Evolutionary conservation across 345 rosid genomes (phyloP).

Genomic region (Acer yangbiense): DNA sequence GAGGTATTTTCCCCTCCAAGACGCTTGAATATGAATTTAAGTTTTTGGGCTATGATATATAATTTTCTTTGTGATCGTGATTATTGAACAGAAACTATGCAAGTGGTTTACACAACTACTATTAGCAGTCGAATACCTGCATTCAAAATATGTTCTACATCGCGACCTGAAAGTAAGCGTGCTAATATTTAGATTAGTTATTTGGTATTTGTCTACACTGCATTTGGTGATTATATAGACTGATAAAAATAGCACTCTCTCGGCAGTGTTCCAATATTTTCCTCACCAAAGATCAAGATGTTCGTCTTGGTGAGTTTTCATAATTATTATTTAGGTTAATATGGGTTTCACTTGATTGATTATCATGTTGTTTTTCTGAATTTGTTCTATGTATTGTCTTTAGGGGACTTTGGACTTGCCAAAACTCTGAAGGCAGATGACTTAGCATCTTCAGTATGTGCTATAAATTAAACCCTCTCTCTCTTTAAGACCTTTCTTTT

Average conservation of each 20-base stretch:
- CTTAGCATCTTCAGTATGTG: conserved; percentile 90
- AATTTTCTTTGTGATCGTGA: conserved; percentile 1
- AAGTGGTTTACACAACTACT: conserved; percentile 94
- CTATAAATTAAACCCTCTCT: conserved; percentile 6
- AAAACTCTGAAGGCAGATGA: conserved; percentile 95
- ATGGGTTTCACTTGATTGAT: conserved; percentile 11
- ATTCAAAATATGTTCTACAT: conserved; percentile 93
- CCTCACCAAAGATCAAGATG: conserved; percentile 94
- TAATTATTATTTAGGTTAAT: conserved; percentile 1
- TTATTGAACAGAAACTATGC: conserved; percentile 74
- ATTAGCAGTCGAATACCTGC: conserved; percentile 93
- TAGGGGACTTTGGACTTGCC: conserved; percentile 99
- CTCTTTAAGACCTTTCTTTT: not conserved
- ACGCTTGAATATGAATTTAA: not conserved
- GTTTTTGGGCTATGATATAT: conserved; percentile 19
- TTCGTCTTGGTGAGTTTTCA: conserved; percentile 77
- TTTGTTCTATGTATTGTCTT: conserved; percentile 28
- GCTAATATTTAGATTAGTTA: conserved; percentile 16
- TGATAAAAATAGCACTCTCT: conserved; percentile 29
- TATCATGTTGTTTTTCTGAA: not conserved
- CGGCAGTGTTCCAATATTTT: conserved; percentile 95
- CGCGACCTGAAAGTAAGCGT: conserved; percentile 84
- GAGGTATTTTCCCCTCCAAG: conserved; percentile 50
- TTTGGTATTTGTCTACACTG: conserved; percentile 19
- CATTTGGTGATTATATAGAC: conserved; percentile 25